Evolutionary conservation across 2,329 filamentous ascomycete species (phyloP), one percentile per base, ranked within the genome.

Genomic region (Achaetomium macrosporum): DNA sequence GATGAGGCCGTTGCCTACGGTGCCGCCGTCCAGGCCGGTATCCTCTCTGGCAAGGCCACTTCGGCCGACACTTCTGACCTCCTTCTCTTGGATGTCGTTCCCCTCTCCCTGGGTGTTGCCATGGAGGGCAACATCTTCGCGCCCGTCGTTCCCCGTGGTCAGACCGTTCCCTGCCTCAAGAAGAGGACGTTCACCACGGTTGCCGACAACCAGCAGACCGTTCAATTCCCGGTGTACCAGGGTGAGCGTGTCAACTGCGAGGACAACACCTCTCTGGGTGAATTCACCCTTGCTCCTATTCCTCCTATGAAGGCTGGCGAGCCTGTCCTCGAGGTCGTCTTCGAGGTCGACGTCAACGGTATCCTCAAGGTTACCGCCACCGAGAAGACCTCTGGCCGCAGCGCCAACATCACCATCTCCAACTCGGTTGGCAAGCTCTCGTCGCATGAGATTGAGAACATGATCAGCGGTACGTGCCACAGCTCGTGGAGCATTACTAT

Each of bases 341-440:
- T 99, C 76, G 93, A 99, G 79, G 93, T 99, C 69, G 93, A 99
- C 65, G 93, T 96, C 82, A 99, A 99, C 81, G 93, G 93, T 86
- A 96, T 96, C 73, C 86, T 99, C 63, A 99, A 99, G 85, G 93
- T 97, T 68, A 97, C 92, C 59, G 93, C 93, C 63, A 96, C 92
- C 44, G 93, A 99, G 84, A 99, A 99, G 85, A 92, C 90, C 65
- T 96, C 93, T 33, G 93, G 93, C 68, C 91, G 93, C 73, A 93
- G 82, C 69, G 93, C 93, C 76, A 99, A 99, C 85, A 99, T 99
- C 74, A 99, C 93, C 72, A 99, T 99, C 76, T 90, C 89, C 76
- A 99, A 99, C 85, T 96, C 93, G 56, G 92, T 99, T 67, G 93
- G 93, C 73, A 99, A 99, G 82, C 89, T 99, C 64, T 96, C 90